Base-by-base conservation (phyloP, 2,329 filamentous ascomycete genomes). In the Beauveria pseudobassiana region DNA sequence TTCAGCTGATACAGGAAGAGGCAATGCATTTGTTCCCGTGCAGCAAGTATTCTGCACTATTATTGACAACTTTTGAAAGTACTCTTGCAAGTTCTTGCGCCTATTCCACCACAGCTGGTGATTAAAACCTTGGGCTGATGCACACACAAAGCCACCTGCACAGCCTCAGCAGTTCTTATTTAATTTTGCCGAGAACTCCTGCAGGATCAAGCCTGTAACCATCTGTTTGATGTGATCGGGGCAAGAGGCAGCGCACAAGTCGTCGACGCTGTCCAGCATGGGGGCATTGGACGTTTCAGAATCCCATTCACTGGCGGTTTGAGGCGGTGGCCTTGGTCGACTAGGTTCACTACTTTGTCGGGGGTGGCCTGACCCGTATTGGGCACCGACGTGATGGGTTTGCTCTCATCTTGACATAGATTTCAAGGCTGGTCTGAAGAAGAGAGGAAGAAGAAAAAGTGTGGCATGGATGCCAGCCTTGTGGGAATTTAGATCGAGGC, bases 211-310 rank as follows among this genome's bases (percentile, higher is more conserved):
- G 38, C 26, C 24, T 7, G 38, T 45, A 45, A 38, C 48, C 52
- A 34, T 24, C 38, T 59, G 48, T 52, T 59, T 59, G 57, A 59
- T 45, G 48, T 38, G 34, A 38, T 38, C 12, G 34, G 34, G 12
- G 34, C 5, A 38, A 38, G 42, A 43, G 18, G 22, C 20, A 18
- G 16, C 45, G 55, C 43, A 26, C 14, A 24, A 10, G 48, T 38
- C 38, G n/a, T 18, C n/a, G 26, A n/a, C 20, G 49, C 24, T 42
- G 10, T 28, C 7, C 26, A 10, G 22, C 56, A 51, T 34, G 49
- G 55, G n/a, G 5, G 24, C 18, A 26, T 30, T 48, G 18, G 43
- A 30, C 51, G 59, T 61, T 61, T 61, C 59, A 61, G 43, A 56
- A 56, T 40, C 18, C 38, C 45, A 12, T 59, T 28, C 34, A 50